Base-by-base conservation (phyloP, 164 flowering plant genomes). In the Stephania yunnanensis region DNA sequence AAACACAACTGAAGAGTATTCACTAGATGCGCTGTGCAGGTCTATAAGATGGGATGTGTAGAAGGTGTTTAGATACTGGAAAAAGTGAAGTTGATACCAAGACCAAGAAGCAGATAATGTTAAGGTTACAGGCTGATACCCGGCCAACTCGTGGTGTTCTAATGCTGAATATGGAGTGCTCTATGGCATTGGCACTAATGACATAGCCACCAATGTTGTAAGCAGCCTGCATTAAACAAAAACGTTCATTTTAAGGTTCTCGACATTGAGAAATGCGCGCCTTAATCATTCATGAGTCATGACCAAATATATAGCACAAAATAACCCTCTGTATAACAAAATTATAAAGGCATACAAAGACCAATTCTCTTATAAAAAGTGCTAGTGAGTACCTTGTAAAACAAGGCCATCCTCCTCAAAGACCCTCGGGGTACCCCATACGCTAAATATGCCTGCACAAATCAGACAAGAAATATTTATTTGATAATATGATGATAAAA, bases 141-240 rank as follows among this genome's bases (percentile, higher is more conserved):
- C 88, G 78, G 78, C 97, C 93, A 55, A 79, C 71, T 76, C 92
- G 89, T 10, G 91, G 91, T 6, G 91, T 83, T 5, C 79, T 87
- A 77, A 87, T 85, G 86, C 89, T 74, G 71, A 93, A 87, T 80
- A 93, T 82, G 42, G 88, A 76, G 71, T 89, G 94, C 78, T 93
- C 97, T 64, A 93, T 90, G 71, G 88, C 81, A 86, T 81, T 87
- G 75, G 92, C 93, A 82, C 92, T 93, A 58, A 89, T 81, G 53
- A 87, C 79, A 50, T 86, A 83, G 69, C 97, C 95, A 70, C 92
- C 90, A 68, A 93, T 89, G 84, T 92, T 93, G 81, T 91, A 93
- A 75, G 95, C 93, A 78, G 95, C 95, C 98, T 93, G 94, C 90
- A 88, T 85, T 80, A 86, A 63, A 84, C 84, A 82, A 63, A 79